Evolutionary conservation across 2,329 filamentous ascomycete species (phyloP), one percentile per base, ranked within the genome.

Genomic region (Pseudogymnoascus sp.): DNA sequence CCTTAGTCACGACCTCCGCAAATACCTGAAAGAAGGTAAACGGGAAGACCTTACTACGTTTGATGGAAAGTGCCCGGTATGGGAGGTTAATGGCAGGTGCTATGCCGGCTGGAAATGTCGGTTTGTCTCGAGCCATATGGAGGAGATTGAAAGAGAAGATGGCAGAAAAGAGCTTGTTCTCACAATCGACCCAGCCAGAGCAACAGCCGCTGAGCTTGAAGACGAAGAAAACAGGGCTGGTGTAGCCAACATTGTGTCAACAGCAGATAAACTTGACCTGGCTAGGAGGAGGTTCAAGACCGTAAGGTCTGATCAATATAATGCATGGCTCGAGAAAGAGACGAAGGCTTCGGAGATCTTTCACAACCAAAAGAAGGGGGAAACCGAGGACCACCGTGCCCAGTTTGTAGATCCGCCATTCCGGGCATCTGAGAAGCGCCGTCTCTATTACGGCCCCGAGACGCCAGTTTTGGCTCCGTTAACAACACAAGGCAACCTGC

Each of bases 401-500:
- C 82, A 83, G 64, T 97, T 89, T 73, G 82, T 86, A n/a, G 93
- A 97, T 65, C 87, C 91, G 23, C 93, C 93, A 0, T 87, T 97
- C 72, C 85, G 89, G 71, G 87, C 95, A 1, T 97, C 93, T 0
- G 95, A 99, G 78, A 99, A 99, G 79, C 85, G 95, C 64, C 86
- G 87, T 61, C 81, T 99, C 63, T 97, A 99, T 77, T 97, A 97
- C 75, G 93, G 93, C 5, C 86, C 88, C 0, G 93, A 97, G 74
- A 99, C 95, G 1, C 95, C 95, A 0, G 86, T 93, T 10, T 80
- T 99, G n/a, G 95, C 95, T 4, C 95, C 95, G 37, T 81, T 99
- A 60, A 99, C 95, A 1, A 99, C 95, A 0, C 95, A 97, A 77
- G 95, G 95, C 54, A 99, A 99, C 71, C 81, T 97, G 59, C 95